Conservation (phyloP, 345 rosid species). For the Dimocarpus longan region DNA sequence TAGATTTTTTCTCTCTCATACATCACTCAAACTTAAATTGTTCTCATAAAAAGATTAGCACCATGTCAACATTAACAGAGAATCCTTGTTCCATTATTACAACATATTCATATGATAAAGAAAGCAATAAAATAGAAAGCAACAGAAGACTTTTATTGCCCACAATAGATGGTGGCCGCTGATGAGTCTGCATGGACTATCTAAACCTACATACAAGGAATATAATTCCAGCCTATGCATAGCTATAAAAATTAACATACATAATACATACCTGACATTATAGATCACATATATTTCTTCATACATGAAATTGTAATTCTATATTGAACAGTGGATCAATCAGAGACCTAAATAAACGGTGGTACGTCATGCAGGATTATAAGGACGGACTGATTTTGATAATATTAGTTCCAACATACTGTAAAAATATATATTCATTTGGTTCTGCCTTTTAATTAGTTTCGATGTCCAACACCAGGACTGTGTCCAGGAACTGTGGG, state of each 20-base stretch:
- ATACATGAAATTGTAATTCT: too few species aligned
- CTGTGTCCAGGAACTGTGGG: conserved; percentile 59
- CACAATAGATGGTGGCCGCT: background rate
- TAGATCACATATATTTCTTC: too few species aligned
- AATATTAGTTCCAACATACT: too few species aligned
- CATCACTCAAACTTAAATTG: too few species aligned
- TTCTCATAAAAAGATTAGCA: too few species aligned
- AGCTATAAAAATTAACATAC: background rate
- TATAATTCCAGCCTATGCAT: background rate
- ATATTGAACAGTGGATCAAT: background rate
- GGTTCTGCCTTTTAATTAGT: conserved; percentile 28
- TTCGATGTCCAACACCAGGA: conserved; percentile 54
- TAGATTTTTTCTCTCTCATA: too few species aligned
- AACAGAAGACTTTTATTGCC: background rate
- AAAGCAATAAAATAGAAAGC: too few species aligned
- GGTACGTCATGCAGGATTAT: background rate
- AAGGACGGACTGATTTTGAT: too few species aligned
- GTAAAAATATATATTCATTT: conserved; percentile 22
- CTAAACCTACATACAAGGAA: background rate
- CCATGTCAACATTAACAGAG: too few species aligned
- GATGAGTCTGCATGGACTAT: background rate
- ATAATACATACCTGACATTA: too few species aligned
- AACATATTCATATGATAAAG: background rate
- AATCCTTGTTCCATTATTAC: too few species aligned
- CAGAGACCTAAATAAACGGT: background rate